These are phyloP conservation scores for Linanthus parryae DNA, from an alignment of 148 eudicot species.

Conservation along the genomic window DNA sequence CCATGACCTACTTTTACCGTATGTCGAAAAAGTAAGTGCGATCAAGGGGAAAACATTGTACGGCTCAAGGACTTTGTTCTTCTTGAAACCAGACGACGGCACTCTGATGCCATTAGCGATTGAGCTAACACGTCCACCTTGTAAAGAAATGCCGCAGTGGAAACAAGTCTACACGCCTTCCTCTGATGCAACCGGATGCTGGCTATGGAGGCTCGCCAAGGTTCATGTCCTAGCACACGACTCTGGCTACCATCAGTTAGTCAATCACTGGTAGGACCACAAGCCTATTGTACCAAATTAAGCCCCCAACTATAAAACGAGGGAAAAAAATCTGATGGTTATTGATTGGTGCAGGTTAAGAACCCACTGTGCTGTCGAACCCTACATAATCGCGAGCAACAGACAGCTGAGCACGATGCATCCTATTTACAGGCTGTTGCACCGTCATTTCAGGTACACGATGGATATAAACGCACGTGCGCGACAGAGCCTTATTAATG, in stretches of 20 bases:
- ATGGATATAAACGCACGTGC: slow-evolving; percentile 92
- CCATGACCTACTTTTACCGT: slow-evolving; percentile 79
- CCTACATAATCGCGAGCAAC: slow-evolving; percentile 85
- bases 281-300: too few species aligned
- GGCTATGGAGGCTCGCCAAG: slow-evolving; percentile 91
- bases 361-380: slow-evolving; percentile 86
- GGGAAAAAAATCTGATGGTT: too few species aligned
- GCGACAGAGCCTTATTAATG: slow-evolving; percentile 77
- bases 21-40: slow-evolving; percentile 56
- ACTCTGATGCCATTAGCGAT: slow-evolving; percentile 61
- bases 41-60: slow-evolving; percentile 63
- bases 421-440: slow-evolving; percentile 78
- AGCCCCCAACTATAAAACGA: too few species aligned
- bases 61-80: slow-evolving; percentile 69
- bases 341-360: too few species aligned
- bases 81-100: slow-evolving; percentile 31
- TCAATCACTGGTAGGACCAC: slow-evolving; percentile 98
- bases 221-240: slow-evolving; percentile 87
- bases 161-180: slow-evolving; percentile 69
- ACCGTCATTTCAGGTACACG: slow-evolving; percentile 90
- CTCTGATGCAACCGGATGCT: slow-evolving; percentile 65
- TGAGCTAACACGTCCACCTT: slow-evolving; percentile 86
- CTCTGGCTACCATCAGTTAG: slow-evolving; percentile 84
- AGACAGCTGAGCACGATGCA: slow-evolving; percentile 94
- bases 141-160: slow-evolving; percentile 34